Evolutionary conservation across 805 yeast genomes (phyloP).

Genomic region (Saitoella complicata): DNA sequence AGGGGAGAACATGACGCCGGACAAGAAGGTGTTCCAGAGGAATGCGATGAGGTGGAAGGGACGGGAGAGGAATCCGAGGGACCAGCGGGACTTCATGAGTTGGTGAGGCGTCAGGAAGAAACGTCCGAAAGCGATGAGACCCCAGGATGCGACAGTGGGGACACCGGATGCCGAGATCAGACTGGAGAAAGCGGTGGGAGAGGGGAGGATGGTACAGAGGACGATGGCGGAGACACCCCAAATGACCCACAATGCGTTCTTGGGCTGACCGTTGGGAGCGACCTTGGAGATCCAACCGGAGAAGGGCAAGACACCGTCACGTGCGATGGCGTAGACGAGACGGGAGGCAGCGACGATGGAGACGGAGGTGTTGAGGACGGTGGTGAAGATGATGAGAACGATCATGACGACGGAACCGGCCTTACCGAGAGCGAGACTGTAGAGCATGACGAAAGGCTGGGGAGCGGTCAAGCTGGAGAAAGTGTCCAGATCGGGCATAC

Average conservation of each 20-base stretch:
- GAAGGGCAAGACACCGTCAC: slow-evolving; percentile 52
- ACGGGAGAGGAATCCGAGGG: slow-evolving; percentile 10
- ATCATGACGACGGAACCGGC: slow-evolving; percentile 12
- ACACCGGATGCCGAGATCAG: slow-evolving; percentile 13
- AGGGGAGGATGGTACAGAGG: slow-evolving; percentile 12
- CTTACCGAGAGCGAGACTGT: slow-evolving; percentile 12
- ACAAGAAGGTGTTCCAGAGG: slow-evolving; percentile 11
- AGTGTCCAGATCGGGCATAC: slow-evolving; percentile 11
- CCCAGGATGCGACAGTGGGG: slow-evolving; percentile 13
- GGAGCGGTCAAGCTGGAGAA: slow-evolving; percentile 11
- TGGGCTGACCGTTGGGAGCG: slow-evolving; percentile 15
- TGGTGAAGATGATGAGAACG: slow-evolving; percentile 6
- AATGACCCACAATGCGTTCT: slow-evolving; percentile 11
- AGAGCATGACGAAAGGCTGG: slow-evolving; percentile 13
- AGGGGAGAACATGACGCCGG: slow-evolving; percentile 13
- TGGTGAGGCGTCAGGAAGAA: slow-evolving; percentile 4
- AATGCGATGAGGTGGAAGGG: slow-evolving; percentile 11
- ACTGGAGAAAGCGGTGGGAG: slow-evolving; percentile 12
- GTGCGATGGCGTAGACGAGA: slow-evolving; percentile 48
- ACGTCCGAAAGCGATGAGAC: slow-evolving; percentile 12
- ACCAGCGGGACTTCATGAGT: slow-evolving; percentile 7
- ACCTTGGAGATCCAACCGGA: slow-evolving; percentile 36
- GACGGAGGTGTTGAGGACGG: slow-evolving; percentile 7
- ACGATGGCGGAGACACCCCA: slow-evolving; percentile 12
- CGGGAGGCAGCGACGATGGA: slow-evolving; percentile 26